phyloP scores from a whole-genome alignment of 2,329 filamentous ascomycete species.

The Furcasterigmium furcatum region DNA sequence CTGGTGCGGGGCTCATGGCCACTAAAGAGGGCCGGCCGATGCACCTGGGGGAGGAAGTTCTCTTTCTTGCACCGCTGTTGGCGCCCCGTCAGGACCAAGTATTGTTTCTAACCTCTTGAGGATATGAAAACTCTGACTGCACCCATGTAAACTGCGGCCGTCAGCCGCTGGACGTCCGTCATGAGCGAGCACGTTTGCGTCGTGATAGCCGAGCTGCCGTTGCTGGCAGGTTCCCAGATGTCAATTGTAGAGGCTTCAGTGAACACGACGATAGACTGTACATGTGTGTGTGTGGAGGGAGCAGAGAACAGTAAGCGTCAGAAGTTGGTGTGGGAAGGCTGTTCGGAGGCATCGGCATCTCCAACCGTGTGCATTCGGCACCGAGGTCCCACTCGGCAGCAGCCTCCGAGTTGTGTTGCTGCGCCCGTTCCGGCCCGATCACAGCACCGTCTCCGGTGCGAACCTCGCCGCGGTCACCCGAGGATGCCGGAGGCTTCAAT shows the following conservation, averaged over 20 bases:
- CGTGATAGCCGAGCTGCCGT: background rate
- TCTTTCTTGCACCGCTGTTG: slow-evolving; percentile 7
- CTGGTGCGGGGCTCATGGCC: slow-evolving; percentile 1
- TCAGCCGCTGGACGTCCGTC: background rate
- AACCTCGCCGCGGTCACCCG: no score
- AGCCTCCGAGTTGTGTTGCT: background rate
- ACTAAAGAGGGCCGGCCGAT: background rate
- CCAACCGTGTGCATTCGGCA: background rate
- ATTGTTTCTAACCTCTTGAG: background rate
- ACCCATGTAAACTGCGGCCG: background rate
- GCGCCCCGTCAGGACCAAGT: no score
- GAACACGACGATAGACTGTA: no score
- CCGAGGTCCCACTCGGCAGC: background rate
- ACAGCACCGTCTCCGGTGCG: background rate
- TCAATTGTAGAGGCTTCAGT: no score
- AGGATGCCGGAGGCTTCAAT: no score
- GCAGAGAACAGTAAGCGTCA: no score
- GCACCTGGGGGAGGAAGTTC: slow-evolving; percentile 1
- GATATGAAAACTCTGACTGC: background rate
- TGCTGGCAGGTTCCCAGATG: background rate
- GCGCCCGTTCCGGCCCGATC: background rate
- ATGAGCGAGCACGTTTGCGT: background rate
- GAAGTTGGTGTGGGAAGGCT: background rate
- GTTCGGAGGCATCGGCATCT: background rate
- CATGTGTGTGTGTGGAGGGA: no score